phyloP scores from a whole-genome alignment of 2,329 filamentous ascomycete genomes.

The Paramyrothecium roridum region DNA sequence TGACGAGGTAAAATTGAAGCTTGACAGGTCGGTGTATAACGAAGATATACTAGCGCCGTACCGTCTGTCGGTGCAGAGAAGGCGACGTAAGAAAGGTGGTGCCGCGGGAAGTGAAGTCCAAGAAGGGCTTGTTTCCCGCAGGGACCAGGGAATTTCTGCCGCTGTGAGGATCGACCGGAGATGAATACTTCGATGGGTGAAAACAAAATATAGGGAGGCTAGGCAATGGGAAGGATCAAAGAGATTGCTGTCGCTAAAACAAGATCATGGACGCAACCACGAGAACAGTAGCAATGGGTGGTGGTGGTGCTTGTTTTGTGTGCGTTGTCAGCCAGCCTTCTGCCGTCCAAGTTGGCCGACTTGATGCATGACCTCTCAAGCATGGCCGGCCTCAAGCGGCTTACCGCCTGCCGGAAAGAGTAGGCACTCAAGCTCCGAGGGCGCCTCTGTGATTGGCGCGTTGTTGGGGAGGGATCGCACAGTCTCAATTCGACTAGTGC shows the following conservation, averaged over 20 bases:
- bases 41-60: neutral
- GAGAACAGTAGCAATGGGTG: too few relatives aligned
- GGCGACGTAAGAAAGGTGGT: neutral
- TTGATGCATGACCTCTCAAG: neutral
- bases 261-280: too few relatives aligned
- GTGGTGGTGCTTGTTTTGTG: neutral
- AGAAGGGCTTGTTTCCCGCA: neutral
- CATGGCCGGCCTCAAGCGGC: neutral
- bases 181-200: neutral
- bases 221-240: too few relatives aligned
- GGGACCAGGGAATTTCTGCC: neutral
- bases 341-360: neutral
- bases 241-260: too few relatives aligned
- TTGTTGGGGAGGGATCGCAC: neutral
- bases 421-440: neutral
- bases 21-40: conserved; percentile 1
- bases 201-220: too few relatives aligned
- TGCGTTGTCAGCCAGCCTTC: neutral
- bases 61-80: neutral
- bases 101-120: neutral
- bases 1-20: neutral
- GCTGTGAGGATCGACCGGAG: neutral
- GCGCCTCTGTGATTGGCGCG: neutral
- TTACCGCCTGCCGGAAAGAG: neutral
- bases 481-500: neutral